A percentile compares a stretch with the other conserved stretches of the same genome.
Conservation (phyloP, 1,139 yeast species). For the Hyphopichia fennica region DNA sequence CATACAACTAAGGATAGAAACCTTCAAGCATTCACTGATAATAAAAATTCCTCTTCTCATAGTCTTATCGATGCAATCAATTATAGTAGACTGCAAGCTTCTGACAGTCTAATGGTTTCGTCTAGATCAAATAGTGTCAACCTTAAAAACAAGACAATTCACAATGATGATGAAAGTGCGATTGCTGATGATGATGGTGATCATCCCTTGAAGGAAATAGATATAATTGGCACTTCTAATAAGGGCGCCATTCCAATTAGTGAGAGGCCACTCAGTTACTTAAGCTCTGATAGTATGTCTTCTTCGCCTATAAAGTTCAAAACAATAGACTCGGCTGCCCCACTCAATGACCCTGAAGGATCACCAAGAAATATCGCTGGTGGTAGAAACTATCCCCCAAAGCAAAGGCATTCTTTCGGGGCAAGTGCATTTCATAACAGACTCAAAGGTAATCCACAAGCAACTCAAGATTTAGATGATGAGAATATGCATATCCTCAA, state of each 20-base stretch:
- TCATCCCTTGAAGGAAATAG: neutral
- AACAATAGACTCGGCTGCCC: neutral
- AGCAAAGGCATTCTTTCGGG: constrained; percentile 1
- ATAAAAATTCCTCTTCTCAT: constrained; percentile 14
- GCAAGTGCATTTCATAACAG: neutral
- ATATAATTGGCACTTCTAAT: neutral
- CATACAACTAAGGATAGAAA: constrained; percentile 1
- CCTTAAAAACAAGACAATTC: neutral
- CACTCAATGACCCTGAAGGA: neutral
- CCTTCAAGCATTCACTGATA: constrained; percentile 5
- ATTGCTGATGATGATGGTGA: constrained; percentile 16
- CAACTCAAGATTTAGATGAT: constrained; percentile 33
- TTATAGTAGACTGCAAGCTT: constrained; percentile 13
- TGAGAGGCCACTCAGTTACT: neutral
- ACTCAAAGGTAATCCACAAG: neutral
- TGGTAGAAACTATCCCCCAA: neutral
- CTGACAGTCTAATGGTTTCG: constrained; percentile 15
- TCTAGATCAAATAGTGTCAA: constrained; percentile 2
- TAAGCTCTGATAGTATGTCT: neutral
- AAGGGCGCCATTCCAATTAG: neutral
- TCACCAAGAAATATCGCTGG: constrained; percentile 1
- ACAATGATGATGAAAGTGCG: constrained; percentile 15
- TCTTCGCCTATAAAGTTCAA: constrained; percentile 2
- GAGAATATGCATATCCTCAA: constrained; percentile 43
- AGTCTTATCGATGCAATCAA: constrained; percentile 27